A percentile compares a stretch with the other conserved stretches of the same genome.
Conservation (phyloP, 192 early-diverging fungal genomes). For the Mortierella antarctica region DNA sequence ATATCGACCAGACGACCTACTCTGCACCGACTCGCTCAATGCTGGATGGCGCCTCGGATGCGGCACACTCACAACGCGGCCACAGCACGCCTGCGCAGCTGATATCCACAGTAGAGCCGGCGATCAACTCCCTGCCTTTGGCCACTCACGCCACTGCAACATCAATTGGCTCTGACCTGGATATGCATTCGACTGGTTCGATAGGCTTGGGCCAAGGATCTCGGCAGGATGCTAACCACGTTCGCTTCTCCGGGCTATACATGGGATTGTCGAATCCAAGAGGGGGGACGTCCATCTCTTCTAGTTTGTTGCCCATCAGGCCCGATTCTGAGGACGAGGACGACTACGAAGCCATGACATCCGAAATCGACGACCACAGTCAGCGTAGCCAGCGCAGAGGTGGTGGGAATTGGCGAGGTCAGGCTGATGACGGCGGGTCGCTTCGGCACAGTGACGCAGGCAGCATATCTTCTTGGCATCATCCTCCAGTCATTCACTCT, state of each 20-base stretch:
- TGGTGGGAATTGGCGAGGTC: neutral
- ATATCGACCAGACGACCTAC: neutral
- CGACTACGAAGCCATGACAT: neutral
- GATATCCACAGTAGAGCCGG: no score
- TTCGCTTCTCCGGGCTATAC: neutral
- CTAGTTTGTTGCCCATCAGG: conserved; percentile 25
- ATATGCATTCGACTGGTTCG: neutral
- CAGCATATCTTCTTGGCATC: no score
- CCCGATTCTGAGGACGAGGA: conserved; percentile 32
- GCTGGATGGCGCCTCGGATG: no score
- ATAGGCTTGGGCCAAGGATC: neutral
- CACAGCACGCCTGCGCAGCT: no score
- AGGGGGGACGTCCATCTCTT: conserved; percentile 26
- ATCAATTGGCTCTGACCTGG: neutral
- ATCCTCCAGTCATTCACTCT: no score
- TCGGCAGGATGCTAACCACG: conserved; percentile 4
- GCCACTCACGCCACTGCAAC: neutral
- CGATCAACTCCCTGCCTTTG: no score
- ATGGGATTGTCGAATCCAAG: conserved; percentile 12
- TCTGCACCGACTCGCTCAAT: neutral
- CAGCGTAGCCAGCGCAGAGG: conserved; percentile 1
- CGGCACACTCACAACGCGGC: no score
- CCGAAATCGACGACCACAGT: conserved; percentile 4
- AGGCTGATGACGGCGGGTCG: no score
- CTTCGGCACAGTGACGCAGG: no score